Conservation (phyloP, 192 early-diverging fungal genomes). For the Backusella macrospora region DNA sequence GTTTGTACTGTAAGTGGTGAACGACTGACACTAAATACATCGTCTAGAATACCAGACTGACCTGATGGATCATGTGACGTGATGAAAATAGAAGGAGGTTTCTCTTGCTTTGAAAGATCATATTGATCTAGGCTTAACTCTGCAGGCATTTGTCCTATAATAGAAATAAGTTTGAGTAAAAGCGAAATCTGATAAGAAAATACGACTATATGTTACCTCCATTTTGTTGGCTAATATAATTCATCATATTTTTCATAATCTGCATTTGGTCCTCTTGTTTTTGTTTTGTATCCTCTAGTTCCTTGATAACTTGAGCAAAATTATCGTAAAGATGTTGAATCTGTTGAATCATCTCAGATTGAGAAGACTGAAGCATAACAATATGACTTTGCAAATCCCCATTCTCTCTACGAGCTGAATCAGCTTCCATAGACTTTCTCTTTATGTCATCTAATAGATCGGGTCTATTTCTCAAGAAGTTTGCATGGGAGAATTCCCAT, state of each 20-base stretch:
- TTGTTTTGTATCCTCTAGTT: conserved; percentile 72
- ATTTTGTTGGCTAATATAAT: conserved; percentile 52
- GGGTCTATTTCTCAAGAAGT: conserved; percentile 74
- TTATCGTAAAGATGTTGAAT: conserved; percentile 75
- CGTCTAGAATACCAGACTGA: conserved; percentile 2
- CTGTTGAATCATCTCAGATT: conserved; percentile 75
- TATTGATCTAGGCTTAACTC: conserved; percentile 20
- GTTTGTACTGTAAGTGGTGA: conserved; percentile 22
- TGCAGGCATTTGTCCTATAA: conserved; percentile 27
- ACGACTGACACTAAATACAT: conserved; percentile 8
- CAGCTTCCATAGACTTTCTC: conserved; percentile 88
- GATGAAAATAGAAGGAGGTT: conserved; percentile 36
- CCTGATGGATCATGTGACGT: conserved; percentile 27
- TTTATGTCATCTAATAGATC: conserved; percentile 90
- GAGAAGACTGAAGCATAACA: conserved; percentile 75
- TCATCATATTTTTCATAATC: conserved; percentile 67
- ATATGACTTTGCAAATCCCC: conserved; percentile 78
- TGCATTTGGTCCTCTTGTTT: conserved; percentile 71
- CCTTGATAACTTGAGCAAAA: conserved; percentile 70
- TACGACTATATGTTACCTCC: conserved; percentile 26
- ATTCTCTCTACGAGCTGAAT: conserved; percentile 69
- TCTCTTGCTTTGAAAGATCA: neutral
- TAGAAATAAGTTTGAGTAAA: conserved; percentile 5
- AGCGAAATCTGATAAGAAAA: neutral
- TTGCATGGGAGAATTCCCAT: conserved; percentile 89